Percentiles rank a stretch among this genome's conserved stretches.
Evolutionary conservation across 768 basidiomycete species (phyloP).

Genomic region (Rhizopogon roseolus): DNA sequence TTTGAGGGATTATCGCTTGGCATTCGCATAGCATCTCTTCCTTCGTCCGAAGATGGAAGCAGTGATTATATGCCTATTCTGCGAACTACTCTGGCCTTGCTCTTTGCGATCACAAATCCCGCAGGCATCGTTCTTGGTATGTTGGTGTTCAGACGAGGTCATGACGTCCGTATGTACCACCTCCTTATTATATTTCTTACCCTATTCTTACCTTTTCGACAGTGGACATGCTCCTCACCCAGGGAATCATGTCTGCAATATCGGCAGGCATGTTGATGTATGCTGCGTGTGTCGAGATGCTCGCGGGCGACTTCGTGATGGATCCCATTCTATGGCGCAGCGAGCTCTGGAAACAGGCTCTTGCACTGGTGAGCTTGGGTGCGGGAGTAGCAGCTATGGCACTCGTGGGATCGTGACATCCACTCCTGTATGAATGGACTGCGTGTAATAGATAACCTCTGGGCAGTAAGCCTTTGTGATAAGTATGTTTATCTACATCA

Average conservation of each 20-base stretch:
- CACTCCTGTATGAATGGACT: too few relatives aligned
- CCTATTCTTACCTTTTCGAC: background rate
- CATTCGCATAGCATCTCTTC: constrained; percentile 70
- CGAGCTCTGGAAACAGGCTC: constrained; percentile 33
- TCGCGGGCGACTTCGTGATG: constrained; percentile 81
- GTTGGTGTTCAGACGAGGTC: constrained; percentile 34
- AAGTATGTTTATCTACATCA: too few relatives aligned
- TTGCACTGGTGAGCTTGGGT: constrained; percentile 58
- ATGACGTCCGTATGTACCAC: constrained; percentile 21
- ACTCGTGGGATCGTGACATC: constrained; percentile 36
- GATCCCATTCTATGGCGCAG: constrained; percentile 47
- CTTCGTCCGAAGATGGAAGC: constrained; percentile 28
- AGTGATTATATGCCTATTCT: constrained; percentile 29
- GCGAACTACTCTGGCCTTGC: constrained; percentile 47
- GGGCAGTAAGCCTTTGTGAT: too few relatives aligned
- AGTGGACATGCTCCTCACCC: constrained; percentile 50
- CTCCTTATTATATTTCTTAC: background rate
- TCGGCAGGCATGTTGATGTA: constrained; percentile 84
- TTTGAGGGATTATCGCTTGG: constrained; percentile 84
- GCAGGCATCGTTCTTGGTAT: constrained; percentile 61
- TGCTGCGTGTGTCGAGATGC: constrained; percentile 81
- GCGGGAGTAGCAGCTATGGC: constrained; percentile 64
- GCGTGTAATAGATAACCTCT: too few relatives aligned
- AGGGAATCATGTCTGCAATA: constrained; percentile 77
- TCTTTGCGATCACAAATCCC: constrained; percentile 76